Evolutionary conservation across 257 asterid species (phyloP).

Genomic region (Thymus mandschuricus): DNA sequence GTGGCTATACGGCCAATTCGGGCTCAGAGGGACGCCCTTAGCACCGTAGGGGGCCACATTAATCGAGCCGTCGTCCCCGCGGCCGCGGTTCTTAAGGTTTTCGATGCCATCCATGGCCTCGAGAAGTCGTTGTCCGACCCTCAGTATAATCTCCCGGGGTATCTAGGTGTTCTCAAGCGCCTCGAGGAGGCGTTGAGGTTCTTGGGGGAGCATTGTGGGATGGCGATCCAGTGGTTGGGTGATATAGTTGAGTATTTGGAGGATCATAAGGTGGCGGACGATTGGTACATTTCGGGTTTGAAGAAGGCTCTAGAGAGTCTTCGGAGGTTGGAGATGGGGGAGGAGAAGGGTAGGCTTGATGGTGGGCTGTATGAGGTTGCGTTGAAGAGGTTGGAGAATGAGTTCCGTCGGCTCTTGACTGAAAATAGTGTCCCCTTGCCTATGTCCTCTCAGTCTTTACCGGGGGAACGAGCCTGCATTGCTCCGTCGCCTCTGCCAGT

Average conservation of each 20-base stretch:
- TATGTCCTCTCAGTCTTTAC: constrained; percentile 56
- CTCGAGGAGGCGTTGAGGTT: constrained; percentile 79
- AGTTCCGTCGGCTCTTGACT: constrained; percentile 59
- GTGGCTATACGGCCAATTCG: constrained; percentile 76
- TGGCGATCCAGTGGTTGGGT: constrained; percentile 88
- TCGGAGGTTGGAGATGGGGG: constrained; percentile 56
- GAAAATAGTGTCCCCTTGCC: constrained; percentile 71
- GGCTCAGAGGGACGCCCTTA: constrained; percentile 64
- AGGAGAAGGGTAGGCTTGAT: constrained; percentile 70
- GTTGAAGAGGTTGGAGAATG: constrained; percentile 65
- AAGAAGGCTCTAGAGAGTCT: constrained; percentile 58
- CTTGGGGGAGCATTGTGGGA: constrained; percentile 75
- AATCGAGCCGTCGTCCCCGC: constrained; percentile 92
- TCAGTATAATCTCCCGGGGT: constrained; percentile 65
- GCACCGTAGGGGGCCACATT: constrained; percentile 77
- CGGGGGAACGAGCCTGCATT: constrained; percentile 62
- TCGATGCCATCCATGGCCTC: constrained; percentile 88
- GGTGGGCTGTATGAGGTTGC: constrained; percentile 84
- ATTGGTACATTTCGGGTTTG: constrained; percentile 56
- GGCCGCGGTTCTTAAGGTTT: constrained; percentile 90
- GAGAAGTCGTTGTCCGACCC: constrained; percentile 83
- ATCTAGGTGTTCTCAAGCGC: constrained; percentile 73
- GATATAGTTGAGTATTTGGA: constrained; percentile 89
- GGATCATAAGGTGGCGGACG: constrained; percentile 83
- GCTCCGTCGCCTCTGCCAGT: constrained; percentile 81